Percentiles rank a stretch among this genome's conserved stretches.
Evolutionary conservation across 169 alveolate species (phyloP).

Genomic region (Cryptosporidium viatorum): DNA sequence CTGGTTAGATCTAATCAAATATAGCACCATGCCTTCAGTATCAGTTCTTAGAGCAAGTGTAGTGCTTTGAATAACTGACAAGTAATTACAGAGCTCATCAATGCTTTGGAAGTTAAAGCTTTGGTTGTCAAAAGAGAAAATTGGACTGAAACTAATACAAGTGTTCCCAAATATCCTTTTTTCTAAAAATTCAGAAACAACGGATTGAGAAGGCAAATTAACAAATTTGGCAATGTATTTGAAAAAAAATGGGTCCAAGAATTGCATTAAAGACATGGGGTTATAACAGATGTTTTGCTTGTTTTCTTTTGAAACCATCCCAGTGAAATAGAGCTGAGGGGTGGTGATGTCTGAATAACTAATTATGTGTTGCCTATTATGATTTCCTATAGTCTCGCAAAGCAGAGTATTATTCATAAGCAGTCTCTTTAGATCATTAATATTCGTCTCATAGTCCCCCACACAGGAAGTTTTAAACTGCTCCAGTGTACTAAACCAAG

Average conservation of each 20-base stretch:
- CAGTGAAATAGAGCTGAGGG: slow-evolving; percentile 25
- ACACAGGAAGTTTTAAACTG: background rate
- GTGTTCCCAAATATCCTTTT: background rate
- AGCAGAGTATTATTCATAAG: slow-evolving; percentile 23
- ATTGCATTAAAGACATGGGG: background rate
- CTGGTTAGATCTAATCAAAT: background rate
- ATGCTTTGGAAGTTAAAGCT: background rate
- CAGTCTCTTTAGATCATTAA: background rate
- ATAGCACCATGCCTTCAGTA: slow-evolving; percentile 38
- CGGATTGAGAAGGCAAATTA: slow-evolving; percentile 24
- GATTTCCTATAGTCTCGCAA: slow-evolving; percentile 14
- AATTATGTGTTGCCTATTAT: slow-evolving; percentile 57
- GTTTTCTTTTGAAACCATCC: slow-evolving; percentile 30
- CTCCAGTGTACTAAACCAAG: slow-evolving; percentile 38
- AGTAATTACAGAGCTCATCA: slow-evolving; percentile 1
- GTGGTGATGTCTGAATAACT: background rate
- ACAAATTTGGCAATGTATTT: slow-evolving; percentile 15
- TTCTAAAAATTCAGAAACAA: background rate
- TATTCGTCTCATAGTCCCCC: background rate
- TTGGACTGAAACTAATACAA: background rate
- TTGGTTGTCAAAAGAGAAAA: background rate
- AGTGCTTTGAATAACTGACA: background rate
- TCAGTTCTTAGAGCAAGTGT: background rate
- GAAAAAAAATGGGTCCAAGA: background rate
- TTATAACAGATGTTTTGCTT: background rate